Evolutionary conservation across 805 yeast species (phyloP), one percentile per base, ranked within the genome.

Genomic region (Ascoidea asiatica): DNA sequence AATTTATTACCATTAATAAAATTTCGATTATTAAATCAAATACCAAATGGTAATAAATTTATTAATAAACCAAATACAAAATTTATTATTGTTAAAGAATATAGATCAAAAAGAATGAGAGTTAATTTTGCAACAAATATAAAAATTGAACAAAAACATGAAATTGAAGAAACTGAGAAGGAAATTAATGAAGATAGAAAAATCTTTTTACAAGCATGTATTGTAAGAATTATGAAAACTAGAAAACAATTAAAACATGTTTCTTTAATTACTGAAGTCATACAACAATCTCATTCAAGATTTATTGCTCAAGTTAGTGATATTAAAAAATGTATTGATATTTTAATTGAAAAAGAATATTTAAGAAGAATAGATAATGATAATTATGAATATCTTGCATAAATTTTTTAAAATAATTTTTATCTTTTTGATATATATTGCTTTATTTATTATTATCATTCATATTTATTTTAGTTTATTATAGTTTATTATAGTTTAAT

Each of bases 191-290:
- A 87, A 55, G 88, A 88, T 48, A 75, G 96, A 58, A 82, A 81
- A 63, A 78, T 83, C 57, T 81, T 80, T 64, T 69, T 92, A 54
- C 85, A 87, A 57, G 96, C 97, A 2, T 85, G 95, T 56, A 87
- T 92, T 63, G 97, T 90, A 37, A 75, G 98, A 55, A 85, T 90
- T 57, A 92, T 90, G 97, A 90, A 90, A 66, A 89, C 96, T 1
- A 74, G 96, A 57, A 84, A 88, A 60, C 71, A 70, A 39, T 67
- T 86, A 54, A 76, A 77, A 51, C 97, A 89, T 58, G 82, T 80
- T 42, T 80, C 79, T 45, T 71, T 90, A 55, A 79, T 88, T 38
- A 85, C 82, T 53, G 97, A 90, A 60, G 90, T 89, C 38, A 79
- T 86, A 54, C 82, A 85, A 48, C 95, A 87, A 58, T 77, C 95